These are phyloP conservation scores for Aureobasidium vineae DNA, from an alignment of 2,329 filamentous ascomycete genomes.

Conservation along the genomic window DNA sequence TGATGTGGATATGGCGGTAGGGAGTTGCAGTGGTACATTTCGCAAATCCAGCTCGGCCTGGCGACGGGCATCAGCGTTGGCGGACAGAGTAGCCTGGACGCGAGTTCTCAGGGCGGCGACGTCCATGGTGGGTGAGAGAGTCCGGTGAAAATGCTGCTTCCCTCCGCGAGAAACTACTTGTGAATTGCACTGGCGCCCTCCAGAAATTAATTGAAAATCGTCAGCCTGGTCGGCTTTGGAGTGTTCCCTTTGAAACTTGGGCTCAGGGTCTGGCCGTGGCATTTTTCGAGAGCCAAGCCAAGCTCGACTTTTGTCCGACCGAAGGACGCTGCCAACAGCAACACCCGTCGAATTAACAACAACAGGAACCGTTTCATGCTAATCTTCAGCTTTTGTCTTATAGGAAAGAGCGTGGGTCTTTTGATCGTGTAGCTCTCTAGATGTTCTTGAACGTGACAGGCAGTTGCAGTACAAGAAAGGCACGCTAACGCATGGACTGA, in stretches of 20 bases:
- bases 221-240: conserved; percentile 16
- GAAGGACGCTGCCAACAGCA: neutral
- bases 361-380: neutral
- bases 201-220: conserved; percentile 10
- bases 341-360: conserved; percentile 3
- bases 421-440: neutral
- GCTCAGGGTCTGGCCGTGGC: conserved; percentile 17
- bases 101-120: conserved; percentile 70
- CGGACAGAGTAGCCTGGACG: conserved; percentile 71
- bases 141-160: neutral
- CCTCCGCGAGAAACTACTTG: neutral
- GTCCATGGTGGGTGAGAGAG: conserved; percentile 58
- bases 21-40: conserved; percentile 57
- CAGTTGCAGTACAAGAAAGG: neutral
- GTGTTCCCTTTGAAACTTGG: conserved; percentile 11
- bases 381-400: neutral
- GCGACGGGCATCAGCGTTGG: conserved; percentile 71
- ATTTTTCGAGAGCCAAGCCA: conserved; percentile 21
- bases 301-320: conserved; percentile 5
- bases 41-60: conserved; percentile 79
- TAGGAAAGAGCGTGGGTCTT: neutral
- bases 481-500: neutral
- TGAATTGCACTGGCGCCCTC: conserved; percentile 8
- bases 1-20: neutral
- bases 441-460: neutral